A percentile compares a stretch with the other conserved stretches of the same genome.
phyloP scores from a whole-genome alignment of 495 filamentous ascomycete species.

The Aspergillus heteromorphus region DNA sequence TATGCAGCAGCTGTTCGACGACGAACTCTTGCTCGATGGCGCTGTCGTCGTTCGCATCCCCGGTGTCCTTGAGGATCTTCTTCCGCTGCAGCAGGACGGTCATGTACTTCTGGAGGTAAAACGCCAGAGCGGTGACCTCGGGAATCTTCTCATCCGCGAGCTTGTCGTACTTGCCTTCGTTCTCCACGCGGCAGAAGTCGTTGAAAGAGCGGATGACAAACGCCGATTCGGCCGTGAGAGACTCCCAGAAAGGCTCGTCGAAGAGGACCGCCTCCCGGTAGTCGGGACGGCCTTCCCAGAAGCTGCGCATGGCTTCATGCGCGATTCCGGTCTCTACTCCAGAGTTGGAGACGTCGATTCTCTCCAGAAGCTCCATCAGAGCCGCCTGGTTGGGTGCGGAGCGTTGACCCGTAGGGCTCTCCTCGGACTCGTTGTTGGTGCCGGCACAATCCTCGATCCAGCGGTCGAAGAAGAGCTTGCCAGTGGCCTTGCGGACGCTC shows the following conservation, averaged over 20 bases:
- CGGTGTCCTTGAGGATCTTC: conserved; percentile 45
- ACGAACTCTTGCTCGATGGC: conserved; percentile 85
- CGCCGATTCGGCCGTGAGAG: conserved; percentile 73
- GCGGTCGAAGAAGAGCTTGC: conserved; percentile 81
- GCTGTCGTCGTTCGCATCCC: conserved; percentile 71
- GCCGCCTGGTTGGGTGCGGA: conserved; percentile 65
- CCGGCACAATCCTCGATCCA: conserved; percentile 95
- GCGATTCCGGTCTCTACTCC: conserved; percentile 86
- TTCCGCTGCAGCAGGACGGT: conserved; percentile 68
- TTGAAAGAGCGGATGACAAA: conserved; percentile 91
- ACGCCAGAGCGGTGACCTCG: conserved; percentile 84
- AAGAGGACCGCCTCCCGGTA: conserved; percentile 79
- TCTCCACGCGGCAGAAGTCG: conserved; percentile 73
- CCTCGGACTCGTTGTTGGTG: conserved; percentile 44
- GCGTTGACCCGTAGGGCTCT: conserved; percentile 37
- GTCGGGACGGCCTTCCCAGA: conserved; percentile 92
- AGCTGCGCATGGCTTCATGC: conserved; percentile 85
- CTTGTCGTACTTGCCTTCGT: conserved; percentile 62
- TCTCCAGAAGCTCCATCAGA: conserved; percentile 84
- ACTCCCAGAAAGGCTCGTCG: conserved; percentile 83
- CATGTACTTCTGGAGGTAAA: conserved; percentile 73
- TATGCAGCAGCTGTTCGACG: conserved; percentile 89
- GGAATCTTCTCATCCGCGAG: conserved; percentile 89
- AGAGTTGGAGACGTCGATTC: conserved; percentile 87
- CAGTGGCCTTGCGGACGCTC: conserved; percentile 86